phyloP scores from a whole-genome alignment of 352 stramenopile species.

The Phytophthora cryptogea region DNA sequence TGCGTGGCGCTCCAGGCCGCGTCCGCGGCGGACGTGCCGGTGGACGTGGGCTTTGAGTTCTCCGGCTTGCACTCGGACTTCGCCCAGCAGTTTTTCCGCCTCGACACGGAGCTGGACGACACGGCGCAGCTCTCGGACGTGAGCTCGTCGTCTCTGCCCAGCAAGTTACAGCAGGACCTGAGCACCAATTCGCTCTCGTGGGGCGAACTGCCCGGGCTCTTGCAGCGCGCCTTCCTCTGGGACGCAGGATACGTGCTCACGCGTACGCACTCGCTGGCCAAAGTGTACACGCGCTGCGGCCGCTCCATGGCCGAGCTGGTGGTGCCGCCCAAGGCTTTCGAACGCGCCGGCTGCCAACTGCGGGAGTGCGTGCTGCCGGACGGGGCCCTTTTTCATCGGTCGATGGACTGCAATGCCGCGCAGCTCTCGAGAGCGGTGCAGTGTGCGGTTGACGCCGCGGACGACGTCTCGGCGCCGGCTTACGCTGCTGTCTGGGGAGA shows the following conservation, averaged over 20 bases:
- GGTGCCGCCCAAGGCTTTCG: constrained; percentile 56
- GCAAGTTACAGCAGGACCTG: constrained; percentile 36
- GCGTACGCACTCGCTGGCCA: constrained; percentile 32
- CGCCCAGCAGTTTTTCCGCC: constrained; percentile 67
- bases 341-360: constrained; percentile 50
- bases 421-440: constrained; percentile 50
- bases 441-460: constrained; percentile 53
- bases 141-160: constrained; percentile 27
- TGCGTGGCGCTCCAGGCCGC: background rate
- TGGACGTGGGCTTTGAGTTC: constrained; percentile 55
- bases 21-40: constrained; percentile 36
- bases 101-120: constrained; percentile 40
- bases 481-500: constrained; percentile 66
- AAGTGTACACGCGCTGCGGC: constrained; percentile 65
- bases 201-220: constrained; percentile 51
- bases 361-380: constrained; percentile 24
- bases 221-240: constrained; percentile 74
- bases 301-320: constrained; percentile 75
- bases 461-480: constrained; percentile 31
- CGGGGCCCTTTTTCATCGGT: constrained; percentile 42
- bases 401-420: constrained; percentile 47
- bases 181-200: constrained; percentile 43
- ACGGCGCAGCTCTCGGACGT: constrained; percentile 37
- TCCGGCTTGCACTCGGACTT: constrained; percentile 69
- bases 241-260: constrained; percentile 66